These are phyloP conservation scores for Fraxinus anomala DNA, from an alignment of 257 asterid species.

Conservation along the genomic window DNA sequence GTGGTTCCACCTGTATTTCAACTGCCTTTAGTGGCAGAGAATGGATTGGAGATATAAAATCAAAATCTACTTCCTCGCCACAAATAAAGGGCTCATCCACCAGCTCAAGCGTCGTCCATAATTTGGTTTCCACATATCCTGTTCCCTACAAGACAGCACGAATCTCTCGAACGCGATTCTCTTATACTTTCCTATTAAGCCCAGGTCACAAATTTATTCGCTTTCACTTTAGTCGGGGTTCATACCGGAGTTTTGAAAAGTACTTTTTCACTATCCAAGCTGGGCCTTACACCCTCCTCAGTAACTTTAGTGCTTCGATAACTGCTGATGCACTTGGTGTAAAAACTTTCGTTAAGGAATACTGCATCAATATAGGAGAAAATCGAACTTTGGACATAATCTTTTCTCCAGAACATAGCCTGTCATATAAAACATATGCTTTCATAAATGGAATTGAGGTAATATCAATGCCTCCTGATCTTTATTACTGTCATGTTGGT, in stretches of 20 bases:
- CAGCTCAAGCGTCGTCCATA: conserved; percentile 30
- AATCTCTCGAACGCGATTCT: conserved; percentile 28
- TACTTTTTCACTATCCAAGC: conserved; percentile 5
- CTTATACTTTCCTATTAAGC: conserved; percentile 22
- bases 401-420: conserved; percentile 19
- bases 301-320: conserved; percentile 30
- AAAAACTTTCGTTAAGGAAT: conserved; percentile 30
- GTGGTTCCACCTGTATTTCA: conserved; percentile 39
- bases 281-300: background rate
- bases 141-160: conserved; percentile 33
- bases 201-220: conserved; percentile 21
- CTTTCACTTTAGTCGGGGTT: conserved; percentile 5
- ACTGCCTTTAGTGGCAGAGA: conserved; percentile 38
- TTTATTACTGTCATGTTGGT: conserved; percentile 25
- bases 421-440: conserved; percentile 27
- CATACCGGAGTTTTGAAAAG: background rate
- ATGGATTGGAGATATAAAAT: conserved; percentile 46
- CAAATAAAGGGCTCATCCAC: conserved; percentile 45
- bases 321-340: conserved; percentile 27
- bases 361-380: conserved; percentile 31
- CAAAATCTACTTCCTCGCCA: conserved; percentile 20
- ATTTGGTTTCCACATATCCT: conserved; percentile 22
- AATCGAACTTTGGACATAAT: conserved; percentile 10
- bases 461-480: conserved; percentile 17
- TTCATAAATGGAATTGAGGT: conserved; percentile 47